Conservation (phyloP, 2,329 filamentous ascomycete species). For the Emergomyces pasteurianus region DNA sequence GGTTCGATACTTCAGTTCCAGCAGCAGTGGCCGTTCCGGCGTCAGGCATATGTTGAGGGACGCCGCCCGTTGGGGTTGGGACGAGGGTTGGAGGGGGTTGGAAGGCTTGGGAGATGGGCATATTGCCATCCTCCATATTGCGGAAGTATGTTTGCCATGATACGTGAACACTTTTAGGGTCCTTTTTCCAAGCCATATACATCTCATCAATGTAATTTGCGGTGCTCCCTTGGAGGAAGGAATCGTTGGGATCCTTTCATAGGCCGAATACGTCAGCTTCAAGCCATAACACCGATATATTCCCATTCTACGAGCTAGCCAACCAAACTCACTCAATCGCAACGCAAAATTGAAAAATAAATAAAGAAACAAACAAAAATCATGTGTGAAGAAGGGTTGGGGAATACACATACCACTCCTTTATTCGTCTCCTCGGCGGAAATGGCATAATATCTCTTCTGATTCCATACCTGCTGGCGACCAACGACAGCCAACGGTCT, state of each 20-base stretch:
- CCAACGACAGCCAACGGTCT: constrained; percentile 33
- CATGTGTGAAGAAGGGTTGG: constrained; percentile 2
- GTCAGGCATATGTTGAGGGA: constrained; percentile 60
- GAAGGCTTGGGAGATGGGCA: constrained; percentile 96
- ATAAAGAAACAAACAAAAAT: not conserved
- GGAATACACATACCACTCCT: constrained; percentile 44
- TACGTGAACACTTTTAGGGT: constrained; percentile 85
- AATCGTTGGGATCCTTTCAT: constrained; percentile 70
- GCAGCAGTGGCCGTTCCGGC: constrained; percentile 52
- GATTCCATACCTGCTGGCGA: constrained; percentile 24
- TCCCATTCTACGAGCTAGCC: not conserved
- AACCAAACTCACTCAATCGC: not conserved
- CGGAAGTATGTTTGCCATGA: constrained; percentile 99
- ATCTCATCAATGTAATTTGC: constrained; percentile 99
- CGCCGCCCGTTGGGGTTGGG: constrained; percentile 65
- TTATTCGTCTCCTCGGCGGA: constrained; percentile 46
- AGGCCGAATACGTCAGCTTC: constrained; percentile 16
- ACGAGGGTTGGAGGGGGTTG: constrained; percentile 88
- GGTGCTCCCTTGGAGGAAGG: constrained; percentile 90
- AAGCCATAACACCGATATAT: not conserved
- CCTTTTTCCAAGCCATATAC: constrained; percentile 95
- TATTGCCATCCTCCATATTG: constrained; percentile 97
- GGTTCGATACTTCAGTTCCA: constrained; percentile 79
- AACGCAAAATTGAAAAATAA: not conserved
- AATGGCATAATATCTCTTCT: constrained; percentile 46